Evolutionary conservation across 495 filamentous ascomycete species (phyloP), one percentile per base, ranked within the genome.

Genomic region (Penicillium roqueforti): DNA sequence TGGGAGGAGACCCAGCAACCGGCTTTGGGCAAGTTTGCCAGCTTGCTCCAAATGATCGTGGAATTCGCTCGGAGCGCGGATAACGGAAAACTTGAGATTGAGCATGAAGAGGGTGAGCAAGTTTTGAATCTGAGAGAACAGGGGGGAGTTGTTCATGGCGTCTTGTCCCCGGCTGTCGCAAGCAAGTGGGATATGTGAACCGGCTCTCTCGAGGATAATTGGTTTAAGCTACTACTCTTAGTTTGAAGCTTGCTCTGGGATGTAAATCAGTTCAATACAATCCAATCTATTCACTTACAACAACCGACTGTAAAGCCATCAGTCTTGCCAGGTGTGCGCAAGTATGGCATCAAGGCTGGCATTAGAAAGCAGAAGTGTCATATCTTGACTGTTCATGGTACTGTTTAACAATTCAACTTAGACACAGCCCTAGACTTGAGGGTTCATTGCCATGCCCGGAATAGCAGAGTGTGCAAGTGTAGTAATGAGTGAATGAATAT

Each of bases 1-100:
- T 88, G 84, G 85, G 80, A 86, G 62, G 52, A 53, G 4, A 46
- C 67, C 1, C 73, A 86, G 8, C 37, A 71, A 22, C 34, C 46
- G 8, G 22, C 6, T 14, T 43, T 59, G 37, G 26, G 0, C 59
- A 66, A 3, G 47, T 86, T 10, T 55, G 60, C 2, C 61, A 57
- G 20, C 68, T 82, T 46, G 69, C 62, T 19, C 59, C 54, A 6
- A 22, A 66, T 70, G 32, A 69, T 86, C 18, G 51, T 78, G n/a
- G 66, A 63, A 2, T 62, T 76, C 36, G 75, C 71, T n/a, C 49
- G 59, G 6, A 53, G 65, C 23, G 38, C 44, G 49, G 47, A 56
- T 8, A 63, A 70, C 32, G 58, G 68, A 7, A 70, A 71, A 31
- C 55, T 81, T 19, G 79, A 83, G 56, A 41, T 83, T 10, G 66